Percentiles rank a stretch among this genome's conserved stretches.
Evolutionary conservation across 768 basidiomycete genomes (phyloP).

Genomic region (Termitomyces eurrhizus): DNA sequence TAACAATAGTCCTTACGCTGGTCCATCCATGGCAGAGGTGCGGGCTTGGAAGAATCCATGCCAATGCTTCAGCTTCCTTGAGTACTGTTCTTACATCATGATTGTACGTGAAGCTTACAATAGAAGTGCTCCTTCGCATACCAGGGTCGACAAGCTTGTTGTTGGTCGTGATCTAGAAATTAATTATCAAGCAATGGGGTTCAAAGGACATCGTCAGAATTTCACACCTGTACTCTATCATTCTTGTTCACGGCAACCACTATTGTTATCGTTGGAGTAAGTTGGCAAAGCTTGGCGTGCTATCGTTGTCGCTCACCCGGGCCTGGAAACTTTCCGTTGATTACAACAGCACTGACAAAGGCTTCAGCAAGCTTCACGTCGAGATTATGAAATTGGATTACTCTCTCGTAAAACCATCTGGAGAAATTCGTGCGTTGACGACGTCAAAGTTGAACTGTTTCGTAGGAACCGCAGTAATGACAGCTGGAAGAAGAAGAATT

Average conservation of each 20-base stretch:
- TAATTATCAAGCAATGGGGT: neutral
- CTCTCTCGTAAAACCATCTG: neutral
- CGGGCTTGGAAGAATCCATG: conserved; percentile 32
- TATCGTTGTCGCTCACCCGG: neutral
- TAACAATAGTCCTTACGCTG: conserved; percentile 20
- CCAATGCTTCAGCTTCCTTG: conserved; percentile 22
- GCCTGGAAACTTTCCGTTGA: neutral
- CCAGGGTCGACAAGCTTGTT: conserved; percentile 18
- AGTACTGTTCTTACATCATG: neutral
- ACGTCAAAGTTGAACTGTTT: conserved; percentile 1
- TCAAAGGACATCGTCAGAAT: neutral
- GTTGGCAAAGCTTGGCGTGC: neutral
- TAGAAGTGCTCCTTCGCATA: conserved; percentile 23
- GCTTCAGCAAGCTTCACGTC: neutral
- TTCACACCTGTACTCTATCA: neutral
- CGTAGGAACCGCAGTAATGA: neutral
- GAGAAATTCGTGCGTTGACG: neutral
- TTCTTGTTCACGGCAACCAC: conserved; percentile 1
- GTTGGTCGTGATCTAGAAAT: conserved; percentile 1
- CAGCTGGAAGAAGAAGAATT: neutral
- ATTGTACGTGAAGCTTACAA: conserved; percentile 11
- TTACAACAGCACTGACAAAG: neutral
- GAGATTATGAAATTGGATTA: neutral
- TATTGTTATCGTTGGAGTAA: neutral
- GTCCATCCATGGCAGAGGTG: conserved; percentile 33